Percentiles rank a stretch among this genome's conserved stretches.
Conservation (phyloP, 2,329 filamentous ascomycete genomes). For the Pseudocercospora pini-densiflorae region DNA sequence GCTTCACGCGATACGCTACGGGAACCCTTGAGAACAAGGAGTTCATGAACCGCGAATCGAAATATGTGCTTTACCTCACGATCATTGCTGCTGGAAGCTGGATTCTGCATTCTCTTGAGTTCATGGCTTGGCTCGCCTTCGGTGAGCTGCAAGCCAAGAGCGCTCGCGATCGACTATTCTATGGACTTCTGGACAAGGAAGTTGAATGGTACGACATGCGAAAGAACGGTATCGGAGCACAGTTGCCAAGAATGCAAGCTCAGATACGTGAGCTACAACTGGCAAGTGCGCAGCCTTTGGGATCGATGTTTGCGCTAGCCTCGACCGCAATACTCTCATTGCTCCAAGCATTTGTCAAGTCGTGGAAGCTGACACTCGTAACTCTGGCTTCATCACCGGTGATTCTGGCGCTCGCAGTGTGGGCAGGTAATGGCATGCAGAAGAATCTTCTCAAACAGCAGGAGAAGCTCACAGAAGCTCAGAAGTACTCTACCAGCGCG, state of each 20-base stretch:
- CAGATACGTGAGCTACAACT: constrained; percentile 82
- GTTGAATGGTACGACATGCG: constrained; percentile 82
- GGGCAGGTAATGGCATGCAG: constrained; percentile 66
- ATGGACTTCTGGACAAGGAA: constrained; percentile 70
- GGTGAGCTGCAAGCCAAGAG: constrained; percentile 78
- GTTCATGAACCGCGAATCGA: constrained; percentile 61
- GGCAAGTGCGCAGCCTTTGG: constrained; percentile 79
- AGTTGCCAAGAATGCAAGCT: constrained; percentile 75
- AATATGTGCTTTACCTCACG: constrained; percentile 66
- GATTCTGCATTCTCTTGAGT: constrained; percentile 68
- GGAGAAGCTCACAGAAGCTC: constrained; percentile 67
- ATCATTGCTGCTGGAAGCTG: constrained; percentile 68
- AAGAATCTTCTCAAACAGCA: constrained; percentile 72
- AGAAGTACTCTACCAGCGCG: constrained; percentile 72
- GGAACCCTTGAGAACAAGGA: constrained; percentile 55
- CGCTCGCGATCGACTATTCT: constrained; percentile 69
- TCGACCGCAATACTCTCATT: constrained; percentile 70
- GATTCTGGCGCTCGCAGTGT: constrained; percentile 62
- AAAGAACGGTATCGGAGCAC: constrained; percentile 70
- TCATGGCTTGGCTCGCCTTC: constrained; percentile 74
- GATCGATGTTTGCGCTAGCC: constrained; percentile 67
- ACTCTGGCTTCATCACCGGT: constrained; percentile 75
- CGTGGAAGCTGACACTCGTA: constrained; percentile 83
- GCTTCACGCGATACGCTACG: constrained; percentile 68
- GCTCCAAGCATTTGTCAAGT: constrained; percentile 74